phyloP scores from a whole-genome alignment of 768 basidiomycete species.

The Hydnomerulius pinastri region DNA sequence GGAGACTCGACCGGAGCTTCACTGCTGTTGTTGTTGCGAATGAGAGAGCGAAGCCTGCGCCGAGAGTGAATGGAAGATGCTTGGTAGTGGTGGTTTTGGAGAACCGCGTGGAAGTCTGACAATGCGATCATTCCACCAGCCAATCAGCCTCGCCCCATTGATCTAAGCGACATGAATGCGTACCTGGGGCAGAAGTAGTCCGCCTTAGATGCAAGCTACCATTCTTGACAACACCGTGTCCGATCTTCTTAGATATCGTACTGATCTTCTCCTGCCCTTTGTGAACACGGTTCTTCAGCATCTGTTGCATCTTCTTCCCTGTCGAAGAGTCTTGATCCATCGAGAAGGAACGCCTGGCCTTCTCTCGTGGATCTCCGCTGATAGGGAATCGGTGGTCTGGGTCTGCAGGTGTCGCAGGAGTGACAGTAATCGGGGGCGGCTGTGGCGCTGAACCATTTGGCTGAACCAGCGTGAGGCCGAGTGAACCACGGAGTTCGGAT shows the following conservation, averaged over 20 bases:
- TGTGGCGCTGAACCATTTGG: not conserved
- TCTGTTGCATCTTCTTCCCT: slow-evolving; percentile 75
- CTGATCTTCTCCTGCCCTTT: slow-evolving; percentile 72
- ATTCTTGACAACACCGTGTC: slow-evolving; percentile 63
- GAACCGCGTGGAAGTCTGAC: slow-evolving; percentile 68
- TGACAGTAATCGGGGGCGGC: slow-evolving; percentile 53
- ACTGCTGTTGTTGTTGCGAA: slow-evolving; percentile 35
- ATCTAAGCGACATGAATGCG: slow-evolving; percentile 12
- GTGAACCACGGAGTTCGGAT: not conserved
- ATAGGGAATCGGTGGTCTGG: slow-evolving; percentile 19
- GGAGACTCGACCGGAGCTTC: slow-evolving; percentile 34
- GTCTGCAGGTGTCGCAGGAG: slow-evolving; percentile 59
- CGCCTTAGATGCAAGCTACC: slow-evolving; percentile 51
- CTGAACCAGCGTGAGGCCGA: slow-evolving; percentile 6
- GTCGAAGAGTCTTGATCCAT: slow-evolving; percentile 49
- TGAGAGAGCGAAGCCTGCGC: slow-evolving; percentile 53
- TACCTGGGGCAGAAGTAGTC: slow-evolving; percentile 71
- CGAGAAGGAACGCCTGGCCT: slow-evolving; percentile 29
- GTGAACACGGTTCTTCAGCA: slow-evolving; percentile 72
- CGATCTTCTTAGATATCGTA: slow-evolving; percentile 77
- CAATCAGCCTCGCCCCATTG: not conserved
- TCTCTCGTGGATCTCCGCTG: slow-evolving; percentile 20
- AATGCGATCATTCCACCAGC: not conserved
- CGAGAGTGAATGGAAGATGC: slow-evolving; percentile 87
- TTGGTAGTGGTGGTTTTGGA: slow-evolving; percentile 64